Conservation (phyloP, 495 filamentous ascomycete species). For the Cenococcum geophilum region DNA sequence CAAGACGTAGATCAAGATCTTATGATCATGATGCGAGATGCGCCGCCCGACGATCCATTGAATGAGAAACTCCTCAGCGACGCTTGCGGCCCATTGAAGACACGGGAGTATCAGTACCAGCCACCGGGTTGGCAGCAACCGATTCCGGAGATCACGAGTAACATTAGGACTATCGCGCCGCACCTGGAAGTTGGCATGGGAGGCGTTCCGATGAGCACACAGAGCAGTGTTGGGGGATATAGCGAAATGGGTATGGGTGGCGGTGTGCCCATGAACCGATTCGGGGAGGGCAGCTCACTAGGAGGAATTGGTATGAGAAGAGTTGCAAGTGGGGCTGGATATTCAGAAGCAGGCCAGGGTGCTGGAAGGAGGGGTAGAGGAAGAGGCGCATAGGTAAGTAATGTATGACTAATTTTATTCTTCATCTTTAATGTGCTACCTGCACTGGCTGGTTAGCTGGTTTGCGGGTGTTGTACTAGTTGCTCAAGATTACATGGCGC, state of each 20-base stretch:
- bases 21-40: slow-evolving; percentile 34
- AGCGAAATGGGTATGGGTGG: slow-evolving; percentile 14
- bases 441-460: too few species aligned
- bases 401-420: too few species aligned
- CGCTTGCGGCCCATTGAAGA: slow-evolving; percentile 12
- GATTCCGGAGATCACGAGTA: slow-evolving; percentile 13
- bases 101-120: slow-evolving; percentile 22
- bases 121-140: slow-evolving; percentile 18
- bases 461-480: too few species aligned
- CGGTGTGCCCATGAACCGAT: slow-evolving; percentile 3
- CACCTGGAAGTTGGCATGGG: slow-evolving; percentile 26
- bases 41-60: slow-evolving; percentile 22
- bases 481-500: too few species aligned
- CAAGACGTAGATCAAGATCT: slow-evolving; percentile 39
- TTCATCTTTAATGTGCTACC: too few species aligned
- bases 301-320: slow-evolving; percentile 3
- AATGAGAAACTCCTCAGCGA: slow-evolving; percentile 28
- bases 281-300: slow-evolving; percentile 4
- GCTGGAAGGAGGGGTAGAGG: neutral
- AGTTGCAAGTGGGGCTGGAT: slow-evolving; percentile 2
- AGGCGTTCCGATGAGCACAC: slow-evolving; percentile 32
- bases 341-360: neutral
- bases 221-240: slow-evolving; percentile 30
- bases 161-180: slow-evolving; percentile 19
- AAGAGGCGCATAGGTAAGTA: neutral